These are phyloP conservation scores for Dendrocalamus sinicus DNA, from an alignment of 176 grass and related monocot genomes.

Conservation along the genomic window DNA sequence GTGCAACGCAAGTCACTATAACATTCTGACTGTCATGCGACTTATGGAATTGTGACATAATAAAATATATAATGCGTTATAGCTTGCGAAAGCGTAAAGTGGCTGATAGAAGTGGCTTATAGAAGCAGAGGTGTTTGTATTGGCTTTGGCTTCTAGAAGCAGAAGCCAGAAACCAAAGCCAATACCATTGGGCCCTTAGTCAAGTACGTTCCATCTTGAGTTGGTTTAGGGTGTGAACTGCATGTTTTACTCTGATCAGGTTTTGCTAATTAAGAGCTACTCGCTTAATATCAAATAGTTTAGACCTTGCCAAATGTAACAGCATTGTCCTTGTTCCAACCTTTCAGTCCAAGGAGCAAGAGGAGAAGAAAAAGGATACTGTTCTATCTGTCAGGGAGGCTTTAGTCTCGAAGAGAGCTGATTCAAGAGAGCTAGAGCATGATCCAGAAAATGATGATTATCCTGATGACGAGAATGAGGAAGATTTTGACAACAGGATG, in stretches of 20 bases:
- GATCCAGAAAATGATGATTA: slow-evolving; percentile 55
- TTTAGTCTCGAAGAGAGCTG: slow-evolving; percentile 78
- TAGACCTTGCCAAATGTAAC: slow-evolving; percentile 27
- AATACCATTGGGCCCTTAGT: not conserved
- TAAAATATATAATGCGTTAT: no score
- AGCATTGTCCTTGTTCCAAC: slow-evolving; percentile 22
- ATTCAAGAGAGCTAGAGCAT: slow-evolving; percentile 47
- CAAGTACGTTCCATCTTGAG: not conserved
- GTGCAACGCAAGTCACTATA: no score
- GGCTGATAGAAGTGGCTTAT: no score
- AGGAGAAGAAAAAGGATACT: slow-evolving; percentile 78
- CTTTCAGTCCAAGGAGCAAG: slow-evolving; percentile 66
- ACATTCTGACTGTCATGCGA: no score
- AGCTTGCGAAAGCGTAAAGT: no score
- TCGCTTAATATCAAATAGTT: slow-evolving; percentile 34
- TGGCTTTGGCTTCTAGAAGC: no score
- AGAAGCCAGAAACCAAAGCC: no score
- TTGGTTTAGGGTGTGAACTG: slow-evolving; percentile 23
- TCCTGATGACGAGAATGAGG: slow-evolving; percentile 71
- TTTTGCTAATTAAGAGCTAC: slow-evolving; percentile 33
- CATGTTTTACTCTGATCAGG: slow-evolving; percentile 39
- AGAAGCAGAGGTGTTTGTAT: no score
- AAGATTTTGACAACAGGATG: slow-evolving; percentile 89
- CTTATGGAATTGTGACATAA: no score
- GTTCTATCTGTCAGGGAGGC: slow-evolving; percentile 73